Evolutionary conservation across 2,329 filamentous ascomycete genomes (phyloP).

Genomic region (Pseudogymnoascus sp.): DNA sequence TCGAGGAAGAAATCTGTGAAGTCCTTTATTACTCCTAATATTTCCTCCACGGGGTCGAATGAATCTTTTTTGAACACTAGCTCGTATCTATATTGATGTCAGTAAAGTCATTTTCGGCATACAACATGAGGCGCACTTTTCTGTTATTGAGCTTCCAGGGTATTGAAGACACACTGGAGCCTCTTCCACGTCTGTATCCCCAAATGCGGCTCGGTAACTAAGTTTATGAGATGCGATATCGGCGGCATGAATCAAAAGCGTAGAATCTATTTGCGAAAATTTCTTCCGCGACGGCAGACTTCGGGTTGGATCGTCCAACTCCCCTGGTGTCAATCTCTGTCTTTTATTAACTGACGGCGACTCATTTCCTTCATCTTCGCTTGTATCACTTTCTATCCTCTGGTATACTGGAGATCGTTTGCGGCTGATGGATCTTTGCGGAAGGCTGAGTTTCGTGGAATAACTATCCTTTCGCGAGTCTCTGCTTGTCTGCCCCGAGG

Average conservation of each 20-base stretch:
- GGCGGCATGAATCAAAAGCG: slow-evolving; percentile 45
- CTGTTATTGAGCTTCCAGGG: slow-evolving; percentile 62
- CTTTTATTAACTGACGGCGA: slow-evolving; percentile 12
- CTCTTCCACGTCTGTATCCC: slow-evolving; percentile 36
- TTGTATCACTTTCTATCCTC: slow-evolving; percentile 15
- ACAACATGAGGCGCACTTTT: slow-evolving; percentile 44
- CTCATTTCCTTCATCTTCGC: slow-evolving; percentile 10
- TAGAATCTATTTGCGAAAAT: slow-evolving; percentile 20
- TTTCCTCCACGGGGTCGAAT: slow-evolving; percentile 68
- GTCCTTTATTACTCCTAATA: slow-evolving; percentile 59
- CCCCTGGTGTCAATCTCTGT: neutral
- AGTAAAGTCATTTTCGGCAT: slow-evolving; percentile 7
- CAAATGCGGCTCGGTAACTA: slow-evolving; percentile 43
- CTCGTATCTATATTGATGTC: slow-evolving; percentile 46
- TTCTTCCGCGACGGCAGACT: slow-evolving; percentile 21
- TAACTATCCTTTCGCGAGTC: neutral
- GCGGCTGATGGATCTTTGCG: neutral
- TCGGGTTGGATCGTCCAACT: slow-evolving; percentile 20
- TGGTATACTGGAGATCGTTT: slow-evolving; percentile 17
- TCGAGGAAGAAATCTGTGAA: slow-evolving; percentile 72
- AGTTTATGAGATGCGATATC: slow-evolving; percentile 45
- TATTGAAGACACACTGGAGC: slow-evolving; percentile 69
- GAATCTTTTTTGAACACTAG: slow-evolving; percentile 72
- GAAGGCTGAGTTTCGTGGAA: slow-evolving; percentile 1
- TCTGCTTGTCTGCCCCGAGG: neutral